Base-by-base conservation (phyloP, 805 yeast species). In the Metschnikowia sp. region DNA sequence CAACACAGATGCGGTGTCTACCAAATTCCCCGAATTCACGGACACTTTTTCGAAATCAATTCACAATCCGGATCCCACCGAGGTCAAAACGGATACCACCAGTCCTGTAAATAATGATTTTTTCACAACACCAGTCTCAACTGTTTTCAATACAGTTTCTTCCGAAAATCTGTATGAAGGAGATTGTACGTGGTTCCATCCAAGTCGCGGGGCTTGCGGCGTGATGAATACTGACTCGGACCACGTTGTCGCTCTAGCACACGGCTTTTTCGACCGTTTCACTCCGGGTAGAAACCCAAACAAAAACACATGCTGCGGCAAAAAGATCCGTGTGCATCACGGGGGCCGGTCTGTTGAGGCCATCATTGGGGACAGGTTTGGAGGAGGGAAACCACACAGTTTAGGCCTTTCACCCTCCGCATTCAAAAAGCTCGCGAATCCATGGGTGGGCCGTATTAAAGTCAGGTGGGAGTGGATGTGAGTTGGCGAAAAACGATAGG, bases 321-420 rank as follows among this genome's bases (percentile, higher is more conserved):
- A 70, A 63, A 61, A 70, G 58, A 77, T 80, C 56, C 65, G 62
- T 41, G 78, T 79, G 35, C 57, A 56, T 56, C 74, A 73, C 56
- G 64, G 65, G 47, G 81, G 77, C 41, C 76, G 76, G 59, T 65
- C 80, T 11, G 84, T 80, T 47, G 71, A 68, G 40, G 86, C 82
- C 42, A 75, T 76, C 15, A 81, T 81, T 41, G 77, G 70, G 33
- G 87, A 82, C 65, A 66, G 75, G 51, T 82, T 86, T 65, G 77
- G 68, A 45, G 83, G 79, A 26, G 82, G 86, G 57, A 53, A 61
- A 19, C 57, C 63, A 42, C 60, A 77, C 48, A 78, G 74, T 55
- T 74, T 82, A 49, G 86, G 81, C 56, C 70, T 82, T 48, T 77
- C 84, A 10, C 85, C 85, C 7, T 59, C 77, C 48, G 86, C 86